Evolutionary conservation across 371 early-diverging fungal genomes (phyloP), one percentile per base, ranked within the genome.

Genomic region (Apophysomyces sp.): DNA sequence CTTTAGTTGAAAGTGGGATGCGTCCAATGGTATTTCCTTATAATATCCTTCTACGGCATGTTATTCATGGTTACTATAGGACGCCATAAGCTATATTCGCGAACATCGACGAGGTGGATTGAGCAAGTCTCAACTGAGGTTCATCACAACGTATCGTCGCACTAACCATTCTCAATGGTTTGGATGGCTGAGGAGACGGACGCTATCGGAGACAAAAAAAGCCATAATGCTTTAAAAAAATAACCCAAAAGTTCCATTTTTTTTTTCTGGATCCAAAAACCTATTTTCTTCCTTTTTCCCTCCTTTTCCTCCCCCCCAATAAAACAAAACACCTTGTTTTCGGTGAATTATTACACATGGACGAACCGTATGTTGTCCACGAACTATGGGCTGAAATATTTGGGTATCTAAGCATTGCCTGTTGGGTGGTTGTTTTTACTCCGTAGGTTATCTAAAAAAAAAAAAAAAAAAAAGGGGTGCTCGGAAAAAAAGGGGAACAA

Each of bases 341-440:
- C 24, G 9, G 18, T 34, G 2, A 15, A 36, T 52, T 36, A 11
- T 12, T 30, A 26, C 13, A 49, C 9, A 29, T 30, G 24, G 18
- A 24, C 6, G 36, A 29, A 24, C 34, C 52, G 29, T 28, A 27
- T 12, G 21, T 29, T 26, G 61, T 58, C 52, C 44, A 60, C 36
- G 77, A 76, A 21, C 9, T 52, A 3, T 60, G 68, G 62, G 73
- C 78, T 6, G 58, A 66, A 16, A 21, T 73, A 13, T 67, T 77
- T 57, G 87, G 87, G 6, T 83, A 79, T 40, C 49, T 76, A 28
- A 85, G 85, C 49, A 84, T 87, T 34, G 71, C 62, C 31, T 88
- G 86, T 62, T 88, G 89, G 89, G 75, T 88, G 58, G 77, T 86
- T 6, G 89, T 88, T 32, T 84, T 86, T 70, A 84, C 86, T 55